Conservation (phyloP, 75 land plant genomes). For the Cunninghamia lanceolata region DNA sequence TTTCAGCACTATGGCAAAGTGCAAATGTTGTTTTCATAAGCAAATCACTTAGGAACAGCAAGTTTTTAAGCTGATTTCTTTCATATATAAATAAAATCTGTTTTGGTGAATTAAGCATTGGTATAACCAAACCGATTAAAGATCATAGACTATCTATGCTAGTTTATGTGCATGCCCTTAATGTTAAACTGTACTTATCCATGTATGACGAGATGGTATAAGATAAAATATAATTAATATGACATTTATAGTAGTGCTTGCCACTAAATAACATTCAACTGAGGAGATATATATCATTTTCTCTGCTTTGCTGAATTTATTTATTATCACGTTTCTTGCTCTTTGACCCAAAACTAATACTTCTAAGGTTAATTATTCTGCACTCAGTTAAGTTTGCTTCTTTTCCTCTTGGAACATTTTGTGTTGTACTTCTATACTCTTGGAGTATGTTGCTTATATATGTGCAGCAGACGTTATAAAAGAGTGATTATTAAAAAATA, state of each 20-base stretch:
- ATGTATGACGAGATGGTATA: not conserved
- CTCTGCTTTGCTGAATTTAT: not conserved
- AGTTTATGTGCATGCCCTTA: not conserved
- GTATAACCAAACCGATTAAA: not conserved
- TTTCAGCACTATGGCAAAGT: not conserved
- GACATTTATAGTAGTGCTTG: not conserved
- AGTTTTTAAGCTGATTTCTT: not conserved
- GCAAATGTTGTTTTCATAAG: too few relatives aligned
- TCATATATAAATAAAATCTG: not conserved
- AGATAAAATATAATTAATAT: not conserved
- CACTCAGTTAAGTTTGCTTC: not conserved
- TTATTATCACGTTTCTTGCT: not conserved
- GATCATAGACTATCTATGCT: not conserved
- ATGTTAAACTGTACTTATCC: not conserved
- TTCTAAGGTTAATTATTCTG: not conserved
- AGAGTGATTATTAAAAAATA: not conserved
- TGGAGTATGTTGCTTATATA: not conserved
- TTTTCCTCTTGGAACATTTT: not conserved
- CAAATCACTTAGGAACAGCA: not conserved
- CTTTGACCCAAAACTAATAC: not conserved
- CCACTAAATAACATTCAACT: not conserved
- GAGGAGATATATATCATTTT: not conserved
- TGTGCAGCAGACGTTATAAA: not conserved
- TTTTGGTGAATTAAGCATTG: too few relatives aligned
- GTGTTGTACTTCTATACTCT: not conserved